A percentile compares a stretch with the other conserved stretches of the same genome.
phyloP scores from a whole-genome alignment of 2,329 filamentous ascomycete species.

The Ophiocordyceps sinensis region DNA sequence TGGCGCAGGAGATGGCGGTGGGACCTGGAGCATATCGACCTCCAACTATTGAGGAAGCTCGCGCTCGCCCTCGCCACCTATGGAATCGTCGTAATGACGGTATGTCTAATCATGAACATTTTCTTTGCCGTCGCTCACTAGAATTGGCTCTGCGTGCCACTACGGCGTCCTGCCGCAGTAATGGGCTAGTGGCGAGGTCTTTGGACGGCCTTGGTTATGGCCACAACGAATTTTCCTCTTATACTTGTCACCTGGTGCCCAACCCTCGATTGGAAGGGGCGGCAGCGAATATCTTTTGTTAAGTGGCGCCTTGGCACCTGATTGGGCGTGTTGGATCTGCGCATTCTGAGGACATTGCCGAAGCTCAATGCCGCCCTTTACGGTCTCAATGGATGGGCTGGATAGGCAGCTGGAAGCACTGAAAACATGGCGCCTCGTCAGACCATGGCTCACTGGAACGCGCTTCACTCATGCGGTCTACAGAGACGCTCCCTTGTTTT shows the following conservation, averaged over 20 bases:
- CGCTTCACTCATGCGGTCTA: too few relatives aligned
- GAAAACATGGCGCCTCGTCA: too few relatives aligned
- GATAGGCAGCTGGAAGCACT: too few relatives aligned
- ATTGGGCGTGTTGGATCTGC: too few relatives aligned
- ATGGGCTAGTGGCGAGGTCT: background rate
- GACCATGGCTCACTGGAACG: too few relatives aligned
- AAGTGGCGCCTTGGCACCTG: too few relatives aligned
- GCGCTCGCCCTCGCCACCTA: conserved; percentile 70
- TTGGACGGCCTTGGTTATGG: background rate
- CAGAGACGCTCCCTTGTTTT: too few relatives aligned
- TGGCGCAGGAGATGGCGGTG: conserved; percentile 43
- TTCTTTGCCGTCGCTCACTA: conserved; percentile 59
- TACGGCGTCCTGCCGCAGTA: conserved; percentile 1
- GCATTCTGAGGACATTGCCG: too few relatives aligned
- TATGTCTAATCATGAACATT: conserved; percentile 74
- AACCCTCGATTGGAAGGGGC: background rate
- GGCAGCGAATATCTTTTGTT: too few relatives aligned
- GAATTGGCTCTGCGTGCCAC: conserved; percentile 3
- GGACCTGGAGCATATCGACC: conserved; percentile 49
- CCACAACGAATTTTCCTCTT: background rate
- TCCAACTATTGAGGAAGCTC: conserved; percentile 52
- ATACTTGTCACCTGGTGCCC: background rate
- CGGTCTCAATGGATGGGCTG: too few relatives aligned
- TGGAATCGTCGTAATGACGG: conserved; percentile 74
- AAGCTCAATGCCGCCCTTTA: too few relatives aligned